Conservation (phyloP, 495 filamentous ascomycete genomes). For the Lichenothelia convexa region DNA sequence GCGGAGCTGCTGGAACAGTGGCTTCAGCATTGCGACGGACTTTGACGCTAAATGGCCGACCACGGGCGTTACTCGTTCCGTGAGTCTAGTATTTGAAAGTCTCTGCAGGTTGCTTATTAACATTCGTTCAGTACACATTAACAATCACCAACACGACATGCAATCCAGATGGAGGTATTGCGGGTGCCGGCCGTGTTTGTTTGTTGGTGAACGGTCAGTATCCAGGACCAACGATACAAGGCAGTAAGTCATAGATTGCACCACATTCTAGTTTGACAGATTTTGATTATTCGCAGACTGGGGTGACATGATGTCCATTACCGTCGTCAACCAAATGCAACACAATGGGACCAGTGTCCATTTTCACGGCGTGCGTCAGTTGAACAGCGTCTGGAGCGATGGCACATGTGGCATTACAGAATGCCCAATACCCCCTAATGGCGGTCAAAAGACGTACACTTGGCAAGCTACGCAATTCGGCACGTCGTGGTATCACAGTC, state of each 20-base stretch:
- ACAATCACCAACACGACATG: constrained; percentile 14
- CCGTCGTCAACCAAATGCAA: constrained; percentile 16
- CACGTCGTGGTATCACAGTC: constrained; percentile 22
- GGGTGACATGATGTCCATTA: constrained; percentile 18
- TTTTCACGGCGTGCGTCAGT: constrained; percentile 24
- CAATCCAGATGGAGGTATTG: constrained; percentile 12
- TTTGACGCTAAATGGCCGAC: constrained; percentile 11
- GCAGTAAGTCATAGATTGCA: neutral
- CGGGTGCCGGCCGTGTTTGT: constrained; percentile 6
- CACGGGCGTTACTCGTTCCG: constrained; percentile 8
- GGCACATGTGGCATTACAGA: constrained; percentile 22
- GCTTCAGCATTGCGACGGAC: constrained; percentile 17
- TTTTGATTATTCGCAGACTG: constrained; percentile 11
- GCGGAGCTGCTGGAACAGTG: constrained; percentile 13
- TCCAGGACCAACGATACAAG: constrained; percentile 11
- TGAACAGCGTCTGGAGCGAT: constrained; percentile 14
- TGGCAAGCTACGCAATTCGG: constrained; percentile 23
- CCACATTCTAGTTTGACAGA: constrained; percentile 1
- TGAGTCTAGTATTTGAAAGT: neutral
- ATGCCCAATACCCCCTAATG: constrained; percentile 21
- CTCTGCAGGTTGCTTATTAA: neutral
- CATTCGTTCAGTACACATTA: constrained; percentile 6
- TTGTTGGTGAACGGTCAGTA: constrained; percentile 15
- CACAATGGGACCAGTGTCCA: constrained; percentile 23
- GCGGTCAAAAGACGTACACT: constrained; percentile 17